Evolutionary conservation across 2,329 filamentous ascomycete genomes (phyloP), one percentile per base, ranked within the genome.

Genomic region (Penicillium frequentans): DNA sequence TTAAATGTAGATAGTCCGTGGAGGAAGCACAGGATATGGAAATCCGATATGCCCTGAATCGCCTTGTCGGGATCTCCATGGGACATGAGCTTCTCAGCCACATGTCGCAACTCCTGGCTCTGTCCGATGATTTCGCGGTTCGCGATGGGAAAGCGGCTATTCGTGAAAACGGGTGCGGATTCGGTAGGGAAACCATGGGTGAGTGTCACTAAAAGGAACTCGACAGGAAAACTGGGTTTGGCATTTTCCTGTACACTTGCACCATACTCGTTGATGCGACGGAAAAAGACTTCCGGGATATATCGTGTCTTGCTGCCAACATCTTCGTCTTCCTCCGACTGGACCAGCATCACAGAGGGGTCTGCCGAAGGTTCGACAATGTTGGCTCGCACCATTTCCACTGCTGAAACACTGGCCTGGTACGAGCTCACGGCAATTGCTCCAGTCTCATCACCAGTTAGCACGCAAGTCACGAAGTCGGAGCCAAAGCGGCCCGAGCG

Each of bases 231-330:
- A 46, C 90, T 87, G 0, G 95, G 95, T 72, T 97, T 98, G 24
- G 95, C 95, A 67, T 96, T 98, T 75, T 98, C 91, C 73, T 97
- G 95, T 8, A 98, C 95, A 66, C 93, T 96, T 62, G 90, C 91
- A 33, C 93, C 93, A 71, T 99, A 96, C 73, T 99, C 93, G 75
- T 99, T 99, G 75, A 96, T 91, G 65, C 86, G 88, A 60, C 93
- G 87, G 78, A 96, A 99, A 77, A 98, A 99, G 5, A 99, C 93
- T 70, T 99, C 95, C 1, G 95, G 95, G 23, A 99, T 96, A 71
- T 99, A 99, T 67, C 93, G 85, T 24, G 89, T 87, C 55, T 86
- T 86, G 72, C 84, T 88, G 49, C 76, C 80, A 54, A 79, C 86
- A 64, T 80, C 86, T 62, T 92, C 89, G 51, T 97, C 92, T 57